Conservation (phyloP, 345 rosid species). For the Eucalyptus marginata region DNA sequence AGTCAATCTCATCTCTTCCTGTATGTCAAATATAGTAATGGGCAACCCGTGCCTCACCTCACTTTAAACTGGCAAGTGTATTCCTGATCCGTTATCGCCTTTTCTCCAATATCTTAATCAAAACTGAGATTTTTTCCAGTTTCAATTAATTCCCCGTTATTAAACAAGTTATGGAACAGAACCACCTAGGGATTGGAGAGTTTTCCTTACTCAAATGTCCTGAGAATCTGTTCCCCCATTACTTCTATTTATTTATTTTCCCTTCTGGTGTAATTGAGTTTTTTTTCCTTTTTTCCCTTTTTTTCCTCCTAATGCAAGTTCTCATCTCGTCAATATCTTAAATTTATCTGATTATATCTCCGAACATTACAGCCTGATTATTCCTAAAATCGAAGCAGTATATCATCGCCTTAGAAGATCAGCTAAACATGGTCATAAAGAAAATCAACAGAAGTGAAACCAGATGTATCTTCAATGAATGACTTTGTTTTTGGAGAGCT, state of each 20-base stretch:
- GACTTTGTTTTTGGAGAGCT: not conserved
- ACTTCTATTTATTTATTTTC: not conserved
- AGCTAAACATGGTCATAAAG: not conserved
- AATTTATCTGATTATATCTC: not conserved
- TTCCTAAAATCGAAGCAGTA: not conserved
- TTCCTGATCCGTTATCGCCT: not conserved
- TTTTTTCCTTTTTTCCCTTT: not conserved
- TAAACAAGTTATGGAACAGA: not conserved
- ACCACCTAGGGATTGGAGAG: not conserved
- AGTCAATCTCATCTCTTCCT: not conserved
- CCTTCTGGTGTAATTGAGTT: not conserved
- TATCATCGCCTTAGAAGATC: not conserved
- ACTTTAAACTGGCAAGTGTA: slow-evolving; percentile 8
- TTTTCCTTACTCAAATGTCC: not conserved
- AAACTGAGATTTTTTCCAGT: not conserved
- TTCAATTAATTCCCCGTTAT: not conserved
- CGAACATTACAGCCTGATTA: not conserved
- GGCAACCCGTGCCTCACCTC: slow-evolving; percentile 15
- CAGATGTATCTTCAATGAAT: not conserved
- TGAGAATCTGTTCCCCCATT: not conserved
- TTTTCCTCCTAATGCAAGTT: not conserved
- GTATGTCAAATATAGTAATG: not conserved
- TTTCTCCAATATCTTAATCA: not conserved
- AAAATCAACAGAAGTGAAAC: not conserved
- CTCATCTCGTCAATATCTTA: not conserved